Percentiles rank a stretch among this genome's conserved stretches.
These are phyloP conservation scores for Cyberlindnera bimundalis DNA, from an alignment of 805 yeast species.

Conservation along the genomic window DNA sequence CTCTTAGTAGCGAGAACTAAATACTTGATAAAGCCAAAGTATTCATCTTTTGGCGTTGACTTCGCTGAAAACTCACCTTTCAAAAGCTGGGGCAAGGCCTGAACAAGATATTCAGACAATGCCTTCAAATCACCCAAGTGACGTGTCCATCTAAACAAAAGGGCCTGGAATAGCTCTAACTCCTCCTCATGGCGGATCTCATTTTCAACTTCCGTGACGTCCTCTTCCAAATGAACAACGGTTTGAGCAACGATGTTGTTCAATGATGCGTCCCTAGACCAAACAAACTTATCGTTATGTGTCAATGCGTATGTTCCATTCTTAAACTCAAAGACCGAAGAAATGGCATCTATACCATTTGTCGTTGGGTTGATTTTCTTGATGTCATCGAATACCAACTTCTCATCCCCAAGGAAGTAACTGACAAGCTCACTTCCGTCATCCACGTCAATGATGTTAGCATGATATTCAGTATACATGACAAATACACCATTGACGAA, in stretches of 20 bases:
- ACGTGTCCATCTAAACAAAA: slow-evolving; percentile 30
- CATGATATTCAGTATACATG: slow-evolving; percentile 22
- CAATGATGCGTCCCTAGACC: slow-evolving; percentile 45
- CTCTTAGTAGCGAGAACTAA: slow-evolving; percentile 39
- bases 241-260: slow-evolving; percentile 35
- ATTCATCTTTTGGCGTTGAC: slow-evolving; percentile 18
- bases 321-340: slow-evolving; percentile 13
- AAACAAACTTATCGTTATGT: slow-evolving; percentile 21
- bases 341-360: slow-evolving; percentile 16
- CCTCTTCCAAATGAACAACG: slow-evolving; percentile 28
- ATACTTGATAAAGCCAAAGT: slow-evolving; percentile 46
- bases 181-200: slow-evolving; percentile 32
- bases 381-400: slow-evolving; percentile 14
- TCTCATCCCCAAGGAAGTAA: slow-evolving; percentile 16
- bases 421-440: slow-evolving; percentile 25
- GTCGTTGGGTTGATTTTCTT: slow-evolving; percentile 6
- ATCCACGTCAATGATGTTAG: slow-evolving; percentile 25
- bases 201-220: slow-evolving; percentile 22
- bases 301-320: slow-evolving; percentile 13
- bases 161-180: slow-evolving; percentile 30
- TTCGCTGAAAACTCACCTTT: slow-evolving; percentile 2
- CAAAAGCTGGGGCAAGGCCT: slow-evolving; percentile 10
- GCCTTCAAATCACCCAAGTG: slow-evolving; percentile 23
- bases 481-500: slow-evolving; percentile 19
- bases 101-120: slow-evolving; percentile 12